These are phyloP conservation scores for Allium sativum DNA, from an alignment of 106 monocot genomes.

Conservation along the genomic window DNA sequence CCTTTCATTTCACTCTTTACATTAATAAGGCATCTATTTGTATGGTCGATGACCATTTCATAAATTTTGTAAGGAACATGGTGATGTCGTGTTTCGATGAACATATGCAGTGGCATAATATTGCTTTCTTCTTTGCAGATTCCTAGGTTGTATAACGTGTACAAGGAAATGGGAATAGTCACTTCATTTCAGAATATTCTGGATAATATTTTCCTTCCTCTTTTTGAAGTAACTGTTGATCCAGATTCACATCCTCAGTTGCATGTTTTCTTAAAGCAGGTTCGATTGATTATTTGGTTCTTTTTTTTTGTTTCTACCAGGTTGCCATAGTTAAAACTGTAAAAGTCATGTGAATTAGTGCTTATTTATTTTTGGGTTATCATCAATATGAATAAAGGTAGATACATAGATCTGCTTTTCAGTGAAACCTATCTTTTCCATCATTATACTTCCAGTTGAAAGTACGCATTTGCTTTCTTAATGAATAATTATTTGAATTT, in stretches of 20 bases:
- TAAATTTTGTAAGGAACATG: background rate
- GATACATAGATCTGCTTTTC: too few species aligned
- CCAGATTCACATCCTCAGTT: slow-evolving; percentile 96
- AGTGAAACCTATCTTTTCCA: too few species aligned
- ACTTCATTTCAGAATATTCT: slow-evolving; percentile 97
- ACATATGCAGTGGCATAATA: background rate
- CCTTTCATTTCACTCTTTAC: background rate
- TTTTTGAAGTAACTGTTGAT: slow-evolving; percentile 90
- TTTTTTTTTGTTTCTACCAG: too few species aligned
- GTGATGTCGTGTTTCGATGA: background rate
- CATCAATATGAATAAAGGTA: too few species aligned
- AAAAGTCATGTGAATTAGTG: too few species aligned
- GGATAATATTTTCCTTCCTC: slow-evolving; percentile 96
- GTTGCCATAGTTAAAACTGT: too few species aligned
- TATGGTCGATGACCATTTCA: background rate
- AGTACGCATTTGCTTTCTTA: too few species aligned
- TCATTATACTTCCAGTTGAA: too few species aligned
- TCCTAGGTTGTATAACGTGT: slow-evolving; percentile 89
- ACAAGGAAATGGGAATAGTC: slow-evolving; percentile 98
- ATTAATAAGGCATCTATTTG: background rate
- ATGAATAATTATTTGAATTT: too few species aligned
- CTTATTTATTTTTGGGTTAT: too few species aligned
- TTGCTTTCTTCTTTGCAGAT: slow-evolving; percentile 39
- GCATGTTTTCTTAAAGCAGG: slow-evolving; percentile 93
- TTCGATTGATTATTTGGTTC: slow-evolving; percentile 12